Evolutionary conservation across 176 grass and related monocot genomes (phyloP), one percentile per base, ranked within the genome.

Genomic region (Aegilops longissima): DNA sequence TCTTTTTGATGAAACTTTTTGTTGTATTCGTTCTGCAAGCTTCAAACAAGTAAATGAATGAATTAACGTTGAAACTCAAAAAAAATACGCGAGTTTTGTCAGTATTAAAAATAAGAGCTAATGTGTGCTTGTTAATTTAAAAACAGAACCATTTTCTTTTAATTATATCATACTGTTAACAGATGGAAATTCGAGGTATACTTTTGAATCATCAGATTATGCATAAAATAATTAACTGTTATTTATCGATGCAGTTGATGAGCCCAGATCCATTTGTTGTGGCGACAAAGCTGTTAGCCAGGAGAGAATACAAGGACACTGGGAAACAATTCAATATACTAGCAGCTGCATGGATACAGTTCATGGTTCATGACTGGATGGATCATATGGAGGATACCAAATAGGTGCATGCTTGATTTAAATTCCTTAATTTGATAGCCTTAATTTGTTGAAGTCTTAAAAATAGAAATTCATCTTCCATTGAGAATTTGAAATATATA

Each of bases 311-410:
- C 84, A 87, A 90, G 69, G 91, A 93, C 59, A 90, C 91, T 14
- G 84, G 84, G 14, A 93, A 93, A 58, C 91, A 93, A 12, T 93
- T 93, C 67, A 93, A 93, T 81, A 77, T 93, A 80, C 73, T 93
- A 61, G 87, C 91, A 31, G 87, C 87, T 70, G 64, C 91, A 63
- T 93, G 91, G 91, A 93, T 93, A 70, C 91, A 93, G 80, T 93
- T 93, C 91, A 93, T 93, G 91, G 87, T 90, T 70, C 91, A 93
- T 84, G 91, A 93, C 76, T 93, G 91, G 91, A 93, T 93, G 12
- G 91, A 93, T 71, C 91, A 93, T 66, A 76, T 90, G 4, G 91
- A 93, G 84, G 91, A 84, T 81, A 93, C 87, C 49, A 11, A 87
- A 54, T 87, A 90, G 91, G 91, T 87, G 86, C 23, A 66, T 80